A percentile compares a stretch with the other conserved stretches of the same genome.
Conservation (phyloP, 1,139 yeast genomes). For the Sugiyamaella grinbergsii region DNA sequence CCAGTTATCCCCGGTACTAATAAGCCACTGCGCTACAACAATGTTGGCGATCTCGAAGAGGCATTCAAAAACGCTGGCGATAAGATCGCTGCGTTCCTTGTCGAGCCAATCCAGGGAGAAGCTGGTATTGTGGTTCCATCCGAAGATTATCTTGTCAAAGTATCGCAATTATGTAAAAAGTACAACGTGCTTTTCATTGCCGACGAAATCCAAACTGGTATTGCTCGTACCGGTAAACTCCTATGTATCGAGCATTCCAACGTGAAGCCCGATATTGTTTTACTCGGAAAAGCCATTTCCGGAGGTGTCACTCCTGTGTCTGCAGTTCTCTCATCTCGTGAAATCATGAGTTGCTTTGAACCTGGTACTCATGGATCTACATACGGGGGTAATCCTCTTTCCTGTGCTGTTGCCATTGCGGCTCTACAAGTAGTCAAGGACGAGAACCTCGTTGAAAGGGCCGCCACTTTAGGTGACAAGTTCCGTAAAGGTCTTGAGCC, state of each 20-base stretch:
- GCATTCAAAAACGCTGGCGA: conserved; percentile 86
- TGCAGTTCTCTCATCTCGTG: conserved; percentile 83
- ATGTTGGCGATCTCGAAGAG: conserved; percentile 79
- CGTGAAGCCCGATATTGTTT: conserved; percentile 81
- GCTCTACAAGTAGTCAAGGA: conserved; percentile 89
- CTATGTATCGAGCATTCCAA: conserved; percentile 87
- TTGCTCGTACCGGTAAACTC: conserved; percentile 95
- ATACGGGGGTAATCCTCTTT: conserved; percentile 96
- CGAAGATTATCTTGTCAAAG: conserved; percentile 70
- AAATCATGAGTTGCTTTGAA: conserved; percentile 84
- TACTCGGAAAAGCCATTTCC: conserved; percentile 91
- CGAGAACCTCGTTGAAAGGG: conserved; percentile 81
- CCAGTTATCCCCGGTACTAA: conserved; percentile 65
- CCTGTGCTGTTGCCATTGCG: conserved; percentile 92
- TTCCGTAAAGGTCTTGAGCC: conserved; percentile 67
- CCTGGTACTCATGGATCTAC: conserved; percentile 99
- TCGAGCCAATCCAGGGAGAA: conserved; percentile 98
- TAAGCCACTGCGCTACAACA: conserved; percentile 45
- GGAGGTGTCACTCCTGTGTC: conserved; percentile 96
- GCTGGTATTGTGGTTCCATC: conserved; percentile 98
- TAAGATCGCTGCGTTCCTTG: conserved; percentile 84
- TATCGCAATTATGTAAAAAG: conserved; percentile 73
- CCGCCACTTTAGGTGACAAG: conserved; percentile 67
- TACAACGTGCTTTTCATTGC: conserved; percentile 87
- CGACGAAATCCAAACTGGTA: conserved; percentile 97